Evolutionary conservation across 2,329 filamentous ascomycete species (phyloP), one percentile per base, ranked within the genome.

Genomic region (Clonostachys chloroleuca): DNA sequence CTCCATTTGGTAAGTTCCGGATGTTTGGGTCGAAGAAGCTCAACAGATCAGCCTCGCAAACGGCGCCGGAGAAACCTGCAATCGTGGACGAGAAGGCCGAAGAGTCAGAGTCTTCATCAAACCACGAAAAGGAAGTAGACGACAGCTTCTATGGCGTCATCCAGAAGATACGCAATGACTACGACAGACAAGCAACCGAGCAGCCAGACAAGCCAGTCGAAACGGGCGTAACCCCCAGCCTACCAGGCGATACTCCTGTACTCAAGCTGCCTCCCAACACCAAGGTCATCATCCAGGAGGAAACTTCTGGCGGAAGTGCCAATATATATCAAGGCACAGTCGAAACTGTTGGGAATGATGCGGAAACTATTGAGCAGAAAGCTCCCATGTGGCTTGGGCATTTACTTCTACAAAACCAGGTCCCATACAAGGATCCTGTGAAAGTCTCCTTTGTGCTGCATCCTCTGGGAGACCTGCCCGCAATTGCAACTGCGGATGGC

Each of bases 371-470:
- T 45, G 92, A 97, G 68, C 87, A 89, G 59, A 81, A 86, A 39
- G 91, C 87, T 6, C 92, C 94, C 2, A 86, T 88, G 74, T 99
- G 94, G 94, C 75, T 99, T 7, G 92, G 88, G 13, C 92, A 97
- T 53, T 80, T 96, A 35, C 73, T 99, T 13, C 72, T 99, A 42
- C 62, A 90, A 74, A 96, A 96, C 62, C 78, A 82, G 61, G 81
- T 89, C 9, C 89, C 91, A 0, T 69, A 77, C 49, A 97, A 97
- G 70, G 94, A 97, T n/a, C 84, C 92, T 2, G 82, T 92, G 56
- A 99, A 99, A 74, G 85, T 97, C n/a, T 92, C 89, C 5, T 99
- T 99, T 60, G 80, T 96, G 14, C 75, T 99, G 20, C 83, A 94
- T 56, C 92, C 94, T 0, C 78, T 88, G 57, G 85, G 89, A 54